These are phyloP conservation scores for Hippophae rhamnoides DNA, from an alignment of 306 rosid species.

Conservation along the genomic window DNA sequence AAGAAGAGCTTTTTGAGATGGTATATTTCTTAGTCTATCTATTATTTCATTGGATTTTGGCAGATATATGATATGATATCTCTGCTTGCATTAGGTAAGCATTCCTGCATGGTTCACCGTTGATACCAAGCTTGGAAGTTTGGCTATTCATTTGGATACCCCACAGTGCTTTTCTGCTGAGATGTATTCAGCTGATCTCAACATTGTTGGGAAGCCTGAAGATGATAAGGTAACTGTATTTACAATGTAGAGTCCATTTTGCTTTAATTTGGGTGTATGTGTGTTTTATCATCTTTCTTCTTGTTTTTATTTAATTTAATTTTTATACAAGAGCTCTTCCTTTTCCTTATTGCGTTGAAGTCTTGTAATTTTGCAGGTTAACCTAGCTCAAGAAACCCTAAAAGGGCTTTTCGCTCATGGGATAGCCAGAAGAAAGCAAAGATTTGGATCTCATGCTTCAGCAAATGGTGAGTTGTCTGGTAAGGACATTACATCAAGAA, in stretches of 20 bases:
- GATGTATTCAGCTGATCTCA: constrained; percentile 92
- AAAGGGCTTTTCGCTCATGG: constrained; percentile 92
- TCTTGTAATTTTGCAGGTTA: constrained; percentile 49
- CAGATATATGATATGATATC: constrained; percentile 19
- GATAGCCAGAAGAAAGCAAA: constrained; percentile 72
- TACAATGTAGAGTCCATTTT: constrained; percentile 6
- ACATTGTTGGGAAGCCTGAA: constrained; percentile 85
- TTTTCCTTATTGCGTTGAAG: background rate
- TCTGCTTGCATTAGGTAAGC: constrained; percentile 64
- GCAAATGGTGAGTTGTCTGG: constrained; percentile 78
- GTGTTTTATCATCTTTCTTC: background rate
- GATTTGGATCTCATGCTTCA: constrained; percentile 54
- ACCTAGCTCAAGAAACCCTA: constrained; percentile 91
- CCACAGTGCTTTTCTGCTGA: constrained; percentile 97
- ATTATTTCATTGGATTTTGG: constrained; percentile 12
- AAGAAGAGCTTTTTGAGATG: constrained; percentile 91
- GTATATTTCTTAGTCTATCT: constrained; percentile 31
- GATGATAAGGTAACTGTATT: constrained; percentile 75
- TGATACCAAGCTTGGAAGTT: constrained; percentile 93
- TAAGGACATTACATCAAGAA: constrained; percentile 66
- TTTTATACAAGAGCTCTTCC: background rate
- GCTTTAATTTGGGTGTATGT: background rate
- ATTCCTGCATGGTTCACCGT: constrained; percentile 97
- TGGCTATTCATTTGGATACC: constrained; percentile 89
- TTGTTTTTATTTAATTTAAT: background rate